These are phyloP conservation scores for Clonostachys sp. DNA, from an alignment of 2,329 filamentous ascomycete genomes.

Conservation along the genomic window DNA sequence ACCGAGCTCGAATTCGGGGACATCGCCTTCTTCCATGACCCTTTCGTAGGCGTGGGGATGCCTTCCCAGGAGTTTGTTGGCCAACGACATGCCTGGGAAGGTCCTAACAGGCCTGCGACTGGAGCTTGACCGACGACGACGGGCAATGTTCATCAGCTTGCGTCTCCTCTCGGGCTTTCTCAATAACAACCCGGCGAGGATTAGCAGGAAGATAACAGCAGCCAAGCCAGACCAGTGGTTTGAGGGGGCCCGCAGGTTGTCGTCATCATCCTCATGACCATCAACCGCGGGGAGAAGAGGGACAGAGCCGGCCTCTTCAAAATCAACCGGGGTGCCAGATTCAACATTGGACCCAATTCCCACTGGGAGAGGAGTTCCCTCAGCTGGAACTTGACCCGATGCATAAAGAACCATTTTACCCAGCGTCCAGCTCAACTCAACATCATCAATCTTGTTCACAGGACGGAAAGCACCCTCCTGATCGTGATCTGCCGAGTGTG, in stretches of 20 bases:
- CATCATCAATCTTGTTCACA: constrained; percentile 84
- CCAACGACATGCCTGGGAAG: constrained; percentile 42
- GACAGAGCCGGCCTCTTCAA: constrained; percentile 72
- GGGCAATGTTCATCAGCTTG: constrained; percentile 17
- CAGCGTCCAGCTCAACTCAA: constrained; percentile 95
- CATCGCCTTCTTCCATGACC: constrained; percentile 76
- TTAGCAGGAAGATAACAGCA: constrained; percentile 70
- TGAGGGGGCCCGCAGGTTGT: constrained; percentile 62
- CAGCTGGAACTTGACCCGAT: constrained; percentile 75
- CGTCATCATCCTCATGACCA: constrained; percentile 36
- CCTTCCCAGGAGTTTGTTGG: constrained; percentile 63
- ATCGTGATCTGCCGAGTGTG: constrained; percentile 63
- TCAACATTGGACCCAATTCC: constrained; percentile 87
- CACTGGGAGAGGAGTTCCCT: constrained; percentile 61
- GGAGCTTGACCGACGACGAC: constrained; percentile 15
- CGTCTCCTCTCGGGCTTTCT: constrained; percentile 71
- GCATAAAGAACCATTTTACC: constrained; percentile 97
- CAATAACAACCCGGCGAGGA: constrained; percentile 67
- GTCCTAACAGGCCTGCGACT: constrained; percentile 35
- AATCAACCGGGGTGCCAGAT: constrained; percentile 64
- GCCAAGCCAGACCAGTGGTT: constrained; percentile 70
- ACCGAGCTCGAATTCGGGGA: constrained; percentile 72
- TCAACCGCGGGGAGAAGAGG: constrained; percentile 19
- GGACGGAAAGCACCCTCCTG: constrained; percentile 85
- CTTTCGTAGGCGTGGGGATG: constrained; percentile 66